Evolutionary conservation across 352 stramenopile species (phyloP).

Genomic region (Globisporangium parvum): DNA sequence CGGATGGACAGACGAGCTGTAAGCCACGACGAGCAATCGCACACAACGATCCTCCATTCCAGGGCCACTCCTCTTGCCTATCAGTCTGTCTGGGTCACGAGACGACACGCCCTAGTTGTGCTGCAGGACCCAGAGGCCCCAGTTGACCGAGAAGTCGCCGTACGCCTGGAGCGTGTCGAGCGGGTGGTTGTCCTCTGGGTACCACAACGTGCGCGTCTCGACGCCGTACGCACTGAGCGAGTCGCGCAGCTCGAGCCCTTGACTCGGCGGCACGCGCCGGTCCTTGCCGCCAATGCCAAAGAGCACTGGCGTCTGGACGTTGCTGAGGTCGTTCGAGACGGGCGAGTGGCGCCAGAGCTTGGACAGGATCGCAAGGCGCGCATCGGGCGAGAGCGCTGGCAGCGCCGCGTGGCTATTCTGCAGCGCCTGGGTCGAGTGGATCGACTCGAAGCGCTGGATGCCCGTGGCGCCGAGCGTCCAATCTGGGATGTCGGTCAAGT

Average conservation of each 20-base stretch:
- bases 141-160: conserved; percentile 71
- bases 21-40: no score
- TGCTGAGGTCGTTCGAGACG: conserved; percentile 77
- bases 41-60: not conserved
- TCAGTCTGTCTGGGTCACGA: no score
- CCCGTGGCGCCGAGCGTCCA: conserved; percentile 90
- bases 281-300: conserved; percentile 91
- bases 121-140: conserved; percentile 63
- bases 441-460: conserved; percentile 82
- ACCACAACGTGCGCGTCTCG: conserved; percentile 57
- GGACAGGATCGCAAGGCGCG: conserved; percentile 49
- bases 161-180: conserved; percentile 60
- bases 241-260: conserved; percentile 93
- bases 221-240: conserved; percentile 57
- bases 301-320: conserved; percentile 87
- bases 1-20: no score
- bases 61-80: no score
- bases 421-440: conserved; percentile 57
- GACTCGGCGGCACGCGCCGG: conserved; percentile 83
- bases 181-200: conserved; percentile 70
- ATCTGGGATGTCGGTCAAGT: conserved; percentile 95
- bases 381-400: conserved; percentile 30
- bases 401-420: conserved; percentile 21
- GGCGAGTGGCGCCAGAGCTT: conserved; percentile 88
- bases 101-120: no score